Conservation (phyloP, 371 early-diverging fungal species). For the Umbelopsis sp. region DNA sequence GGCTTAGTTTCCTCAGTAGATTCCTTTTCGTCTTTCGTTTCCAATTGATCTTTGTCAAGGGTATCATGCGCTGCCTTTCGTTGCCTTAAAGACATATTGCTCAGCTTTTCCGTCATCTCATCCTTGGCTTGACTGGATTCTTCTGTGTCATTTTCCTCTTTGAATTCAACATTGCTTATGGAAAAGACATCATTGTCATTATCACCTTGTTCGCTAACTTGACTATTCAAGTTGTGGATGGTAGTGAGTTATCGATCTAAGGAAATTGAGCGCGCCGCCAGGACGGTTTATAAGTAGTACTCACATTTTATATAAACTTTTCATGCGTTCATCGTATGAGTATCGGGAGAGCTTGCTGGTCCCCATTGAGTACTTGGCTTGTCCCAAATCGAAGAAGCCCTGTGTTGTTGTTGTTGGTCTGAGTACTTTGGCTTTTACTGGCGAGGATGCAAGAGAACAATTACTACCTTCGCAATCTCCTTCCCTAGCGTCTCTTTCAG, state of each 20-base stretch:
- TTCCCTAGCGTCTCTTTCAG: constrained; percentile 35
- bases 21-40: constrained; percentile 18
- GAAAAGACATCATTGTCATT: constrained; percentile 11
- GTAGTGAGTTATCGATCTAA: too few relatives aligned
- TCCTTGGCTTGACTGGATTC: constrained; percentile 30
- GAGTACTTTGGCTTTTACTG: background rate
- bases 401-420: constrained; percentile 9
- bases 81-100: background rate
- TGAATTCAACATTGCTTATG: constrained; percentile 2
- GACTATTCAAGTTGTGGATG: background rate
- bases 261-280: too few relatives aligned
- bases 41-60: constrained; percentile 22
- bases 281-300: background rate
- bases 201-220: constrained; percentile 2
- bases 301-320: constrained; percentile 47
- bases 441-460: too few relatives aligned
- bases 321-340: constrained; percentile 61
- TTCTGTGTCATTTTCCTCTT: constrained; percentile 21
- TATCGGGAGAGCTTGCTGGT: constrained; percentile 42
- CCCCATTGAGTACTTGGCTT: constrained; percentile 63
- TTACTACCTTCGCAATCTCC: background rate
- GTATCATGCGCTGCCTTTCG: constrained; percentile 14
- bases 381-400: constrained; percentile 55
- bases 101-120: constrained; percentile 3
- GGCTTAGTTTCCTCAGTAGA: constrained; percentile 8